Percentiles rank a stretch among this genome's conserved stretches.
phyloP scores from a whole-genome alignment of 83 land plant genomes.

The Thuja plicata region DNA sequence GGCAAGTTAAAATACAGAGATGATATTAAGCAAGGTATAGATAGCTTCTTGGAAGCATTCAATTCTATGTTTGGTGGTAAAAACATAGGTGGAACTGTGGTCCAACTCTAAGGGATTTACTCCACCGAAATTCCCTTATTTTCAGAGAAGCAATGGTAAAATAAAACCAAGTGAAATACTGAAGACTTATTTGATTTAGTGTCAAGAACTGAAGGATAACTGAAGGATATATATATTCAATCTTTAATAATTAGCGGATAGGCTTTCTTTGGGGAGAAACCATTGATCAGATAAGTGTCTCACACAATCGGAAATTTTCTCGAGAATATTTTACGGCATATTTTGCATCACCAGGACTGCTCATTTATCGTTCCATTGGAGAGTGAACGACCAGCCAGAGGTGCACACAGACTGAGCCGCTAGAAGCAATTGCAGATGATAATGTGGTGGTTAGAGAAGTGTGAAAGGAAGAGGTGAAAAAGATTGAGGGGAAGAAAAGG shows the following conservation, averaged over 20 bases:
- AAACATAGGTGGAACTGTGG: constrained; percentile 42
- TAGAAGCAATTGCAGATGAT: neutral
- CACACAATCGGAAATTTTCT: no score
- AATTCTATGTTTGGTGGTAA: constrained; percentile 36
- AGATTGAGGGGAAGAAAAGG: neutral
- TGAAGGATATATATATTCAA: neutral
- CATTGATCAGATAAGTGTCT: no score
- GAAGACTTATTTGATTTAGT: no score
- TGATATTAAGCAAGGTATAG: constrained; percentile 40
- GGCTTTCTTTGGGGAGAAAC: no score
- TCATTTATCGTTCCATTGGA: neutral
- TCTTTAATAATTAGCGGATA: neutral
- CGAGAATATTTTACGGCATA: no score
- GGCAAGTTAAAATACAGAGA: constrained; percentile 41
- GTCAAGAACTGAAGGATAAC: neutral
- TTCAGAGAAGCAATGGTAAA: neutral
- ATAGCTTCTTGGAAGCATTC: constrained; percentile 39
- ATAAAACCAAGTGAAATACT: neutral
- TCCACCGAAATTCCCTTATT: neutral
- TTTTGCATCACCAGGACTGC: no score
- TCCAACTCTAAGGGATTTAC: constrained; percentile 21
- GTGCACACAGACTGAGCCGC: no score
- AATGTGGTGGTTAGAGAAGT: neutral
- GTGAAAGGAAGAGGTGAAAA: no score
- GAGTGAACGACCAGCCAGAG: neutral